phyloP scores from a whole-genome alignment of 2,329 filamentous ascomycete species.

The Aspergillus costaricaensis region DNA sequence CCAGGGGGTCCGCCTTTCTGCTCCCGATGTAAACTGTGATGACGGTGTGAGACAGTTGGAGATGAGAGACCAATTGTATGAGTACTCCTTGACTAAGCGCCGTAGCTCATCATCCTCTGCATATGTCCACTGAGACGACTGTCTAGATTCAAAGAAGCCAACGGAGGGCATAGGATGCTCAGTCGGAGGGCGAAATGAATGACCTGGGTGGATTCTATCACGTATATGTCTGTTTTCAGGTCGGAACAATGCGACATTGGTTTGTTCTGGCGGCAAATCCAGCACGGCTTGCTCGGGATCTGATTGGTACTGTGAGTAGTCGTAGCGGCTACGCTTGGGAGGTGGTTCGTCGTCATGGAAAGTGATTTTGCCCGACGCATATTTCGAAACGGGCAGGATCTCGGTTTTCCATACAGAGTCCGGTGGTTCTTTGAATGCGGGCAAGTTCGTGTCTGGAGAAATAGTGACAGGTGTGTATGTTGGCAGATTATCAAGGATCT shows the following conservation, averaged over 20 bases:
- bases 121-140: slow-evolving; percentile 86
- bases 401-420: slow-evolving; percentile 74
- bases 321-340: slow-evolving; percentile 77
- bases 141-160: slow-evolving; percentile 84
- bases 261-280: slow-evolving; percentile 67
- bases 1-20: slow-evolving; percentile 91
- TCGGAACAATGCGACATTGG: slow-evolving; percentile 82
- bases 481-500: slow-evolving; percentile 77
- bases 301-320: slow-evolving; percentile 73
- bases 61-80: slow-evolving; percentile 97
- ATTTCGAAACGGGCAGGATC: slow-evolving; percentile 84
- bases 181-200: slow-evolving; percentile 89
- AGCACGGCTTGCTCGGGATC: slow-evolving; percentile 56
- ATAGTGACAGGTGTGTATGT: slow-evolving; percentile 67
- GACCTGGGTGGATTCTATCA: slow-evolving; percentile 84
- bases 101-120: slow-evolving; percentile 89
- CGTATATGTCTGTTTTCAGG: slow-evolving; percentile 86
- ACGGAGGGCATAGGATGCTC: slow-evolving; percentile 89
- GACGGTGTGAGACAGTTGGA: slow-evolving; percentile 74
- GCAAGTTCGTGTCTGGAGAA: slow-evolving; percentile 60
- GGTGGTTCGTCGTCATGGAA: slow-evolving; percentile 67
- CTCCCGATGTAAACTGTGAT: slow-evolving; percentile 78
- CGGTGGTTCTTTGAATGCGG: slow-evolving; percentile 61
- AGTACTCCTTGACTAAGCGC: slow-evolving; percentile 82
- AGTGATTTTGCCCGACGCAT: slow-evolving; percentile 76